These are phyloP conservation scores for Sarcodon aspratus DNA, from an alignment of 768 basidiomycete genomes.

Conservation along the genomic window DNA sequence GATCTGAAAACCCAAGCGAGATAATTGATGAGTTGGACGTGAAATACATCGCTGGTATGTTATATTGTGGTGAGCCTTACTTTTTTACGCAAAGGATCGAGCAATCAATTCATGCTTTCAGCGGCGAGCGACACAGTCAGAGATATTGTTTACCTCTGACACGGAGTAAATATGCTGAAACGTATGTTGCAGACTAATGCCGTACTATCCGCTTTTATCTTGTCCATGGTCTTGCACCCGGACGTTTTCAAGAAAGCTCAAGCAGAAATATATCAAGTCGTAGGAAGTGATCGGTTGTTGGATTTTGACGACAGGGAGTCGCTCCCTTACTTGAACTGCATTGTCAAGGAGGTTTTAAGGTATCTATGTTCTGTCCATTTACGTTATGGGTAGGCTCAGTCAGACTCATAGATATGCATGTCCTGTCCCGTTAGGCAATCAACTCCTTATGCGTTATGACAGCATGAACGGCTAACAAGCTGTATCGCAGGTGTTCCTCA, in stretches of 20 bases:
- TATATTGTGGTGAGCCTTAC: slow-evolving; percentile 10
- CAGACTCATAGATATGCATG: slow-evolving; percentile 6
- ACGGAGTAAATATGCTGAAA: not conserved
- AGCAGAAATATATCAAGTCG: slow-evolving; percentile 29
- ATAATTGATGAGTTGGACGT: slow-evolving; percentile 12
- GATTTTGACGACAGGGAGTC: slow-evolving; percentile 24
- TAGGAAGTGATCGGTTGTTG: slow-evolving; percentile 30
- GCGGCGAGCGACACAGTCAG: too few species aligned
- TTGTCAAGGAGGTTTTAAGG: slow-evolving; percentile 24
- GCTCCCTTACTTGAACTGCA: slow-evolving; percentile 29
- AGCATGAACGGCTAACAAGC: not conserved
- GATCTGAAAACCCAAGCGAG: not conserved
- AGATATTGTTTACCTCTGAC: too few species aligned
- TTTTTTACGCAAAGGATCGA: not conserved
- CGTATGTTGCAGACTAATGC: slow-evolving; percentile 24
- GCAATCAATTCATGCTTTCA: not conserved
- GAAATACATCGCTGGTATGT: slow-evolving; percentile 9
- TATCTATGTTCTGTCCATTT: not conserved
- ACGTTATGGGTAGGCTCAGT: not conserved
- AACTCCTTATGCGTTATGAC: not conserved
- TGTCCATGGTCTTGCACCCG: slow-evolving; percentile 28
- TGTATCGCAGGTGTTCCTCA: slow-evolving; percentile 12
- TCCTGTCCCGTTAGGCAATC: slow-evolving; percentile 9
- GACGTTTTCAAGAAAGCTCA: slow-evolving; percentile 30
- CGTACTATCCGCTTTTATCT: slow-evolving; percentile 25